Conservation (phyloP, 2,329 filamentous ascomycete species). For the Alternaria sp. region DNA sequence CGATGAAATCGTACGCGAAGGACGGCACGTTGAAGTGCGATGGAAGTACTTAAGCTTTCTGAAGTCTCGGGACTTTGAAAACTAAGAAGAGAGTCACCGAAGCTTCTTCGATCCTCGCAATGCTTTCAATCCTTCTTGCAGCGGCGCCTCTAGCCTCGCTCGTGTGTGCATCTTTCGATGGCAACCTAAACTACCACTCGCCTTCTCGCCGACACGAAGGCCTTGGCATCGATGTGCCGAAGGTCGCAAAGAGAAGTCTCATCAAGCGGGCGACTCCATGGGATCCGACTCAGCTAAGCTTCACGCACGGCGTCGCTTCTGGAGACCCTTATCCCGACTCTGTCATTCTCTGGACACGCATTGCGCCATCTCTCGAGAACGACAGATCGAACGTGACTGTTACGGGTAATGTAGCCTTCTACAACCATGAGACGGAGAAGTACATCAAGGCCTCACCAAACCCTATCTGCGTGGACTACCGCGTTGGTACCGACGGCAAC, state of each 20-base stretch:
- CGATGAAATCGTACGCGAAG: not conserved
- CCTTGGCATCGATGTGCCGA: conserved; percentile 68
- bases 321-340: conserved; percentile 55
- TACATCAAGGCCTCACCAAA: conserved; percentile 61
- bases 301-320: conserved; percentile 55
- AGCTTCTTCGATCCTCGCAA: conserved; percentile 2
- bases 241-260: conserved; percentile 61
- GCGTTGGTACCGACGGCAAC: conserved; percentile 59
- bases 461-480: conserved; percentile 72
- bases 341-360: conserved; percentile 46
- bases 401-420: conserved; percentile 61
- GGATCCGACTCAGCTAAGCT: conserved; percentile 46
- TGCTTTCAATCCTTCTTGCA: conserved; percentile 22
- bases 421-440: conserved; percentile 61
- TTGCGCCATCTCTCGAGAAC: conserved; percentile 48
- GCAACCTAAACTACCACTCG: conserved; percentile 70
- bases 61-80: not conserved
- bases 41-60: conserved; percentile 2
- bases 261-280: conserved; percentile 35
- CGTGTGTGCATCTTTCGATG: conserved; percentile 28
- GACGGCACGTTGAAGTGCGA: not conserved
- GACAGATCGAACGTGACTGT: conserved; percentile 57
- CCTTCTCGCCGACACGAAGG: conserved; percentile 67
- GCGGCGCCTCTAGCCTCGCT: conserved; percentile 20
- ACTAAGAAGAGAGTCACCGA: not conserved